Percentiles rank a stretch among this genome's conserved stretches.
These are phyloP conservation scores for Teunomyces stri DNA, from an alignment of 805 yeast species.

Conservation along the genomic window DNA sequence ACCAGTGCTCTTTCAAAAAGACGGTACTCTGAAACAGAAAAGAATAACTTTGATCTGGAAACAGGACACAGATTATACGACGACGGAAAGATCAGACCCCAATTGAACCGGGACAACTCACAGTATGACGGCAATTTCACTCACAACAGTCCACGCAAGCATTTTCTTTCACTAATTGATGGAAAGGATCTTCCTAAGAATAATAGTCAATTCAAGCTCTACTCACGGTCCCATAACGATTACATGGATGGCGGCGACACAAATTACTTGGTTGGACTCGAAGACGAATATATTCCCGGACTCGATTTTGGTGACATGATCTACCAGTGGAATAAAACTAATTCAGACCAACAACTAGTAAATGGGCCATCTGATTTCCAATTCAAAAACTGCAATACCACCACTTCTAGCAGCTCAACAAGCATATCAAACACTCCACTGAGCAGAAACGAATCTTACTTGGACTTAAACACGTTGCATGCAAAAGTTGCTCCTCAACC, in stretches of 20 bases:
- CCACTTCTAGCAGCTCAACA: conserved; percentile 9
- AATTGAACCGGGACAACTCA: conserved; percentile 7
- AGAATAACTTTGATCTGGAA: conserved; percentile 52
- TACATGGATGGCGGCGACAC: conserved; percentile 15
- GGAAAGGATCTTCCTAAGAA: not conserved
- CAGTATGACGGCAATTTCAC: conserved; percentile 8
- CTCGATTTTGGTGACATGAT: conserved; percentile 53
- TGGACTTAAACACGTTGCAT: conserved; percentile 41
- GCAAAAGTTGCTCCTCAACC: conserved; percentile 46
- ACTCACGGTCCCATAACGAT: conserved; percentile 31
- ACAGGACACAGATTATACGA: conserved; percentile 56
- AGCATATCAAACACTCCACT: conserved; percentile 23
- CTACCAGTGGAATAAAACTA: conserved; percentile 43
- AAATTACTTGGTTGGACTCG: conserved; percentile 45
- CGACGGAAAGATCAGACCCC: conserved; percentile 51
- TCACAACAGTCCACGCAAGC: conserved; percentile 10
- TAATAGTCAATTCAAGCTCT: conserved; percentile 18
- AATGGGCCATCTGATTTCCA: not conserved
- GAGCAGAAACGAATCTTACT: conserved; percentile 35
- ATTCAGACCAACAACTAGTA: conserved; percentile 14
- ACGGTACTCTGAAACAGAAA: conserved; percentile 65
- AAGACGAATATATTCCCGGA: conserved; percentile 77
- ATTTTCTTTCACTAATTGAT: not conserved
- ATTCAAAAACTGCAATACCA: not conserved
- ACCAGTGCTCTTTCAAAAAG: conserved; percentile 20